Base-by-base conservation (phyloP, 129 eudicot species). In the Dittrichia graveolens region DNA sequence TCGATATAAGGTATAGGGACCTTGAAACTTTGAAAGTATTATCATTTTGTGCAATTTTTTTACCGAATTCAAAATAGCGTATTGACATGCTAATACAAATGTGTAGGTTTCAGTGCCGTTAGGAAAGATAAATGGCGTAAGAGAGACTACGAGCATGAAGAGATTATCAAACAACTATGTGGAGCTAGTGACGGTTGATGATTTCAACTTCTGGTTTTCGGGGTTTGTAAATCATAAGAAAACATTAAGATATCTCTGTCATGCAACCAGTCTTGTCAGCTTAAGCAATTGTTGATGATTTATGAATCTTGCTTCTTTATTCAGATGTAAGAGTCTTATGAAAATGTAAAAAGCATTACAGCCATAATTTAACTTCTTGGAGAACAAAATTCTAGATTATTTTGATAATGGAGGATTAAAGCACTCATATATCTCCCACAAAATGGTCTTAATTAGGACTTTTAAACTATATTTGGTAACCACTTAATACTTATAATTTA, bases 181-280 rank as follows among this genome's bases (percentile, higher is more conserved):
- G 42, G 65, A 78, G 64, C 2, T 78, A 9, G 73, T 41, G 24
- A 78, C 82, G 0, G 58, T 69, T 0, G 85, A 75, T 65, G 74
- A 71, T 65, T 81, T 76, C 65, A 79, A 61, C 49, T 81, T 81
- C 60, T 81, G 85, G 85, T 70, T 71, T 60, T n/a, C 63, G 72
- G 73, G 82, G 3, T 61, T 71, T 39, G 3, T 60, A 6, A 70
- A 78, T 13, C 46, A 37, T 64, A 73, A 72, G 61, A 72, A 78
- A 72, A 45, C 67, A 10, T 72, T 43, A 13, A 78, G 67, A 72
- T 46, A 37, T 58, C 72, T 78, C 24, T 54, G 46, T 54, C 74
- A 72, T 38, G 74, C 78, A 78, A 42, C 47, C 39, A 65, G 58
- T 75, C 14, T 38, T 10, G 79, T 24, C 45, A 65, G 67, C 44